Evolutionary conservation across 495 filamentous ascomycete genomes (phyloP), one percentile per base, ranked within the genome.

Genomic region (Aspergillus sparsus): DNA sequence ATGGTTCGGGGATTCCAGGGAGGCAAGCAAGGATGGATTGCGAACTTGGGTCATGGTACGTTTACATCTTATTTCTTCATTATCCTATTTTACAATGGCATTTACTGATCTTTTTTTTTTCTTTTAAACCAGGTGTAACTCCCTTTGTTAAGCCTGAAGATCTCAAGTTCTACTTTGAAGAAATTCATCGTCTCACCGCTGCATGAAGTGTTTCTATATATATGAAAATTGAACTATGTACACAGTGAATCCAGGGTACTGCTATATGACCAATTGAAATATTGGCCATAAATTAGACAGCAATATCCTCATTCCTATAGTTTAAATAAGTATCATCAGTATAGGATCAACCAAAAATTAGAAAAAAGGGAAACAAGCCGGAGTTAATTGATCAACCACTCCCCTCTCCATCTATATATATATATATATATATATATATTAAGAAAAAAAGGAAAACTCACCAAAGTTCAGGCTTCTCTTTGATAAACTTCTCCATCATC

Each of bases 101-200:
- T 27, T 3, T 27, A 27, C 18, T 41, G 5, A 50, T 65, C 50
- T 68, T 75, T 61, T 71, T 47, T 44, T 5, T 7, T 33, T 53
- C 46, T 33, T 47, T 52, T 34, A 27, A 34, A 27, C 21, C 52
- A 92, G 89, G 91, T 62, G 90, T 98, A 55, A 98, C 95, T 16
- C 94, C 95, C 2, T 87, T 90, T 57, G 94, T 98, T 31, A 86
- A 96, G 61, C 94, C 94, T 2, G 92, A 97, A 41, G 85, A 97
- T 71, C 77, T 98, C 56, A 90, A 83, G 68, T 95, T 93, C 77
- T 98, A 87, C 82, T 95, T 98, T 62, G 79, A 95, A 72, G 95
- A 98, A 74, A 85, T 97, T 56, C 90, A 95, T 68, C 88, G 91
- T 54, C 61, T 79, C 50, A 74, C 74, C 16, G 63, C 65, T 55